Percentiles rank a stretch among this genome's conserved stretches.
phyloP scores from a whole-genome alignment of 2,329 filamentous ascomycete genomes.

The Fusarium luffae region DNA sequence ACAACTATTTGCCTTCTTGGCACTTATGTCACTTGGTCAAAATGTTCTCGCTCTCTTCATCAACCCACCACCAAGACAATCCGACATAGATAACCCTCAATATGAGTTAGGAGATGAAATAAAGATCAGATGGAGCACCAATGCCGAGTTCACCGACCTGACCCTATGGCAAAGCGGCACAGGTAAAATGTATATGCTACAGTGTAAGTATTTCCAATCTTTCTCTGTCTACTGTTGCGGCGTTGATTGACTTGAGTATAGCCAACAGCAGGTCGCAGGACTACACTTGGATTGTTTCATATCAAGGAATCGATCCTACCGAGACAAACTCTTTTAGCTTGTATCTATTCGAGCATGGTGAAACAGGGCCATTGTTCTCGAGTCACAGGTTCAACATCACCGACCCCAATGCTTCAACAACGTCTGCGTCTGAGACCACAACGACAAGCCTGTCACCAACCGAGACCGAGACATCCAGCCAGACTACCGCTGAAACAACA shows the following conservation, averaged over 20 bases:
- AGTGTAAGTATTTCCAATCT: background rate
- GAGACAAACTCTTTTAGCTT: slow-evolving; percentile 6
- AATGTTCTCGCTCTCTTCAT: background rate
- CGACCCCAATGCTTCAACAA: background rate
- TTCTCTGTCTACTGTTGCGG: fast-evolving
- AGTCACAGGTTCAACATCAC: slow-evolving; percentile 18
- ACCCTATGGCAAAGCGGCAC: background rate
- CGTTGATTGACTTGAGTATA: background rate
- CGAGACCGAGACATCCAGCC: background rate
- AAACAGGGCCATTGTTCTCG: background rate
- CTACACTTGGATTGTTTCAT: slow-evolving; percentile 6
- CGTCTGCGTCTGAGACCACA: background rate
- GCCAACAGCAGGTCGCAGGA: slow-evolving; percentile 15
- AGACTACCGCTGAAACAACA: background rate
- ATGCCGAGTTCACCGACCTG: background rate
- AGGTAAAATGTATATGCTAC: background rate
- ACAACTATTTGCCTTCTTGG: background rate
- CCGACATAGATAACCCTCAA: background rate
- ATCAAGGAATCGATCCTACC: slow-evolving; percentile 7
- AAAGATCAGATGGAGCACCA: background rate
- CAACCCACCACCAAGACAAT: slow-evolving; percentile 1
- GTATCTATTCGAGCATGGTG: slow-evolving; percentile 3
- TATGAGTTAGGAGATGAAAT: slow-evolving; percentile 3
- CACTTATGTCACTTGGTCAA: background rate
- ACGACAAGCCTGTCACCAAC: background rate